phyloP scores from a whole-genome alignment of 2,329 filamentous ascomycete species.

The Apiospora sp. region DNA sequence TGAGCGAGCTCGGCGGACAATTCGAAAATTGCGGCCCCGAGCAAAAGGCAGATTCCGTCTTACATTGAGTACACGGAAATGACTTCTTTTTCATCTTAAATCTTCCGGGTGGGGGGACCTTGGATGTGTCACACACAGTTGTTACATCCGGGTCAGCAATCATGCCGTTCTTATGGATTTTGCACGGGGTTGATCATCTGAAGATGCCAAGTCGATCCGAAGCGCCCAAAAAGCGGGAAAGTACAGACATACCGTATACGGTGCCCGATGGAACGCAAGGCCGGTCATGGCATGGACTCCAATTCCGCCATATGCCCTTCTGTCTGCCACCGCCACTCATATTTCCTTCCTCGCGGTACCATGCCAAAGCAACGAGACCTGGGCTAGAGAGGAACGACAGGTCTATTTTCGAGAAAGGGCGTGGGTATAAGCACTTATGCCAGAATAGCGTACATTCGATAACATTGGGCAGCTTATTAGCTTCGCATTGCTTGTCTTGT shows the following conservation, averaged over 20 bases:
- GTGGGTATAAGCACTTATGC: not conserved
- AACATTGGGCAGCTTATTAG: not conserved
- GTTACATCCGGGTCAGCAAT: conserved; percentile 1
- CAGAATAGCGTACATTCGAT: not conserved
- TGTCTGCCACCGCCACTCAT: not conserved
- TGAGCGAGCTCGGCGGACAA: too few relatives aligned
- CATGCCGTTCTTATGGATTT: not conserved
- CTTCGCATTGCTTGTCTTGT: not conserved
- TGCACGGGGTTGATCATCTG: not conserved
- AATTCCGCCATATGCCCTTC: not conserved
- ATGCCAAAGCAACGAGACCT: not conserved
- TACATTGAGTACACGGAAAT: too few relatives aligned
- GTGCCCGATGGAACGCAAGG: not conserved
- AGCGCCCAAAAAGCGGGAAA: not conserved
- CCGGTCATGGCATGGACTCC: not conserved
- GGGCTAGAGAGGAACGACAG: not conserved
- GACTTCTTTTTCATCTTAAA: not conserved
- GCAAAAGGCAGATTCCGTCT: too few relatives aligned
- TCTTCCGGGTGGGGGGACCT: not conserved
- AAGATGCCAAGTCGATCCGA: not conserved
- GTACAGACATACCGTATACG: not conserved
- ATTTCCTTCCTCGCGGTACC: not conserved
- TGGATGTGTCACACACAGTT: not conserved
- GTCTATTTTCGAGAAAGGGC: not conserved
- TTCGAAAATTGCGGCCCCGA: too few relatives aligned